These are phyloP conservation scores for Astrothelium subdiscretum DNA, from an alignment of 495 filamentous ascomycete genomes.

Conservation along the genomic window DNA sequence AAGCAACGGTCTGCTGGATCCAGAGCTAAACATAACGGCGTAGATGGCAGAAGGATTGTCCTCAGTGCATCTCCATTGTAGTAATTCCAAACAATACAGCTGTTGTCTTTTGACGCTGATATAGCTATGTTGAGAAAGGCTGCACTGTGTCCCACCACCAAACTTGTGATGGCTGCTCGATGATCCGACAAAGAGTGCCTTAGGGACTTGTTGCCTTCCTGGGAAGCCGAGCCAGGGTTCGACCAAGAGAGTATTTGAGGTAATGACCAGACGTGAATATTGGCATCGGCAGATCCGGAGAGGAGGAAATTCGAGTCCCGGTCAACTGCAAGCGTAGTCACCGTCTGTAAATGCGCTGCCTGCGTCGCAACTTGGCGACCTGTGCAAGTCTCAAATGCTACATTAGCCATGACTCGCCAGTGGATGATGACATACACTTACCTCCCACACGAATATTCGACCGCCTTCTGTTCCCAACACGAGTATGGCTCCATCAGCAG, in stretches of 20 bases:
- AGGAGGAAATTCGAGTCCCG: slow-evolving; percentile 67
- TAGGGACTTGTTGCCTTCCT: slow-evolving; percentile 25
- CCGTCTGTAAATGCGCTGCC: slow-evolving; percentile 73
- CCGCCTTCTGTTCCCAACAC: slow-evolving; percentile 80
- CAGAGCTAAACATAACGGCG: slow-evolving; percentile 58
- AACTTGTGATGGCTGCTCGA: slow-evolving; percentile 61
- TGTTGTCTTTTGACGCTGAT: slow-evolving; percentile 68
- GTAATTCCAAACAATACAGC: slow-evolving; percentile 82
- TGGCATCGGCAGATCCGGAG: slow-evolving; percentile 80
- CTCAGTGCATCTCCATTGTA: slow-evolving; percentile 60
- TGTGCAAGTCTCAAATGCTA: slow-evolving; percentile 53
- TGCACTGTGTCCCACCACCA: slow-evolving; percentile 55
- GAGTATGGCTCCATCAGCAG: slow-evolving; percentile 49
- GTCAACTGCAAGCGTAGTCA: slow-evolving; percentile 62
- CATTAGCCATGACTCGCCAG: neutral
- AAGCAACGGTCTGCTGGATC: slow-evolving; percentile 77
- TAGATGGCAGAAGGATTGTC: slow-evolving; percentile 64
- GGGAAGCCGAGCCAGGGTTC: slow-evolving; percentile 24
- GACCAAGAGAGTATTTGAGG: slow-evolving; percentile 58
- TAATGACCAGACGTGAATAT: slow-evolving; percentile 82
- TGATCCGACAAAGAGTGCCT: slow-evolving; percentile 66
- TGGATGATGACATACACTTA: slow-evolving; percentile 26
- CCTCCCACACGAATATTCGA: slow-evolving; percentile 87
- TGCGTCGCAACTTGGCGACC: slow-evolving; percentile 82
- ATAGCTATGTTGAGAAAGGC: slow-evolving; percentile 63